These are phyloP conservation scores for Metschnikowia rubicola DNA, from an alignment of 805 yeast species.

Conservation along the genomic window DNA sequence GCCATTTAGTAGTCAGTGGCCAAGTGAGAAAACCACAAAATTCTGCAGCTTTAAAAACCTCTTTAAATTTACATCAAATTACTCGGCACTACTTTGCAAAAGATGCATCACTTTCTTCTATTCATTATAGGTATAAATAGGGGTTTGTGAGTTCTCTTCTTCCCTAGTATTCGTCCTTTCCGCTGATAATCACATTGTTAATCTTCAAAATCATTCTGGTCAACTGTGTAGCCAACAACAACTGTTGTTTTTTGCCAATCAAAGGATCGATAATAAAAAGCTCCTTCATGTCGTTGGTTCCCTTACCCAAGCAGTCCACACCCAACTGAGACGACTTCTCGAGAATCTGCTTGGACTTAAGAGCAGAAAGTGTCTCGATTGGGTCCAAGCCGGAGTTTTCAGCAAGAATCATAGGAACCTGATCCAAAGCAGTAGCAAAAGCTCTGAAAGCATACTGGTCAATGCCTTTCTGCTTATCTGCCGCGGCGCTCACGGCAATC, in stretches of 20 bases:
- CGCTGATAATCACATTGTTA: constrained; percentile 91
- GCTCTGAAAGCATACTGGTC: constrained; percentile 98
- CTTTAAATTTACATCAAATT: no score
- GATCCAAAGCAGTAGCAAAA: constrained; percentile 85
- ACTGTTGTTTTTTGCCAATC: constrained; percentile 95
- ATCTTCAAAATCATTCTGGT: constrained; percentile 97
- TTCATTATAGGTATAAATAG: constrained; percentile 2
- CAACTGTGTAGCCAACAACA: constrained; percentile 91
- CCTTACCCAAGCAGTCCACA: constrained; percentile 89
- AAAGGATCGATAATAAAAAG: constrained; percentile 94
- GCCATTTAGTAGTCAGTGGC: not conserved
- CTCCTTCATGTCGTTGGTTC: constrained; percentile 89
- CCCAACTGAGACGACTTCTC: constrained; percentile 73
- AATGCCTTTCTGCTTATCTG: constrained; percentile 89
- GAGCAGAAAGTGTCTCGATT: constrained; percentile 78
- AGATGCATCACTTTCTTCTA: not conserved
- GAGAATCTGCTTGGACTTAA: constrained; percentile 81
- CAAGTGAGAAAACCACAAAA: not conserved
- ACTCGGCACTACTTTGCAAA: no score
- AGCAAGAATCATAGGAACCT: constrained; percentile 90
- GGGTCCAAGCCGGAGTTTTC: constrained; percentile 96
- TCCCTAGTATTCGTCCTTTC: constrained; percentile 64
- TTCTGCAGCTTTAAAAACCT: no score
- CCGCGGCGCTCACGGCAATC: constrained; percentile 83
- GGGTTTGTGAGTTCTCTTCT: not conserved